Evolutionary conservation across 148 eudicot species (phyloP).

Genomic region (Tetragonia tetragonoides): DNA sequence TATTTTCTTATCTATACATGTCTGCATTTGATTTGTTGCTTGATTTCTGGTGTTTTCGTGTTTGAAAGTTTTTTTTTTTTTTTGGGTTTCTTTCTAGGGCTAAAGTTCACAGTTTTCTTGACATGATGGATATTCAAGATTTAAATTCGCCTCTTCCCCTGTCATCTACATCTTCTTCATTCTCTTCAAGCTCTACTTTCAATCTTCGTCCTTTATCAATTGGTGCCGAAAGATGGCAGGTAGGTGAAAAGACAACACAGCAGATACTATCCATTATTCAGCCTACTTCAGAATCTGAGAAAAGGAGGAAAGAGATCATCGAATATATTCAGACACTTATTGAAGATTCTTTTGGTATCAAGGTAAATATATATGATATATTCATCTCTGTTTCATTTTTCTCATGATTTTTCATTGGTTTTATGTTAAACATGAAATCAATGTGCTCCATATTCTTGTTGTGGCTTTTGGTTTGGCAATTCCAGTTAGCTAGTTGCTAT

Average conservation of each 20-base stretch:
- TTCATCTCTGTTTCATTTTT: constrained; percentile 17
- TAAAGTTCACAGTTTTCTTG: constrained; percentile 24
- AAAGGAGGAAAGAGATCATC: constrained; percentile 33
- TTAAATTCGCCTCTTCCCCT: constrained; percentile 12
- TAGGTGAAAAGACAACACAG: constrained; percentile 28
- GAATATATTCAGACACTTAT: constrained; percentile 36
- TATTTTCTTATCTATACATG: not conserved
- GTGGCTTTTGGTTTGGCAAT: not conserved
- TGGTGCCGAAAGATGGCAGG: constrained; percentile 31
- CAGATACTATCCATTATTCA: constrained; percentile 34
- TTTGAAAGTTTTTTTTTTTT: constrained; percentile 18
- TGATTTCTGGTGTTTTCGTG: constrained; percentile 9
- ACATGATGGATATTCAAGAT: constrained; percentile 28
- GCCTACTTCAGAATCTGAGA: constrained; percentile 37
- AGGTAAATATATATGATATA: constrained; percentile 25
- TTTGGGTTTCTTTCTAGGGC: constrained; percentile 24
- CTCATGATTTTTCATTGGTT: not conserved
- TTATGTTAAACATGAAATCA: not conserved
- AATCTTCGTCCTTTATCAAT: constrained; percentile 15
- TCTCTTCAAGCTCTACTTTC: constrained; percentile 27
- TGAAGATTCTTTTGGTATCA: constrained; percentile 30
- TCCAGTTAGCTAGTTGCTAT: not conserved
- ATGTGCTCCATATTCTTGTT: not conserved
- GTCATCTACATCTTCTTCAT: constrained; percentile 11
- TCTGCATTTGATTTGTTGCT: constrained; percentile 2